Conservation (phyloP, 164 flowering plant species). For the Liquidambar formosana region DNA sequence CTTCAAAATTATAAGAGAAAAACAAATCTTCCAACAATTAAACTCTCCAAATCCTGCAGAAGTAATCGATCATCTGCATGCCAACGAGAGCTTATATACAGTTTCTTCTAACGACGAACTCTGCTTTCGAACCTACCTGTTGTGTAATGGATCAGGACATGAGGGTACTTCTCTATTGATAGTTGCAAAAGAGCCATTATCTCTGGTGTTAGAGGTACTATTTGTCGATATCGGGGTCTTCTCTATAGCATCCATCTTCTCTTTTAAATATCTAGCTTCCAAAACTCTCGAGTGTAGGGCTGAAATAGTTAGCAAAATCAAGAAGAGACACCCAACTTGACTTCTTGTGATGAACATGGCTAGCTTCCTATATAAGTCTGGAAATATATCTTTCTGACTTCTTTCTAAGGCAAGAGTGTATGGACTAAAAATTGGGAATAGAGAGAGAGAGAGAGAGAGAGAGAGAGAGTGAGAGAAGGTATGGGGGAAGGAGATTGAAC, state of each 20-base stretch:
- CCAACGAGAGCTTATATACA: too few relatives aligned
- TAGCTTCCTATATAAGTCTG: neutral
- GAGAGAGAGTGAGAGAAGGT: too few relatives aligned
- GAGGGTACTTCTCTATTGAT: conserved; percentile 39
- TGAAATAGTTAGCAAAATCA: conserved; percentile 18
- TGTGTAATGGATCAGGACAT: conserved; percentile 46
- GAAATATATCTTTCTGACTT: neutral
- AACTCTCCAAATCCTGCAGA: too few relatives aligned
- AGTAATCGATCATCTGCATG: too few relatives aligned
- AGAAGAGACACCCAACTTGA: conserved; percentile 7
- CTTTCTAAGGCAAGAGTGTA: neutral
- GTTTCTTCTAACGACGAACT: too few relatives aligned
- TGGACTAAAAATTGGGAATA: neutral
- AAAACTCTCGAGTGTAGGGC: conserved; percentile 12
- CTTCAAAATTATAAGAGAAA: too few relatives aligned
- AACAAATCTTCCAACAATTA: too few relatives aligned
- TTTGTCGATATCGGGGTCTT: conserved; percentile 1
- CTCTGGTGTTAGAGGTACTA: neutral
- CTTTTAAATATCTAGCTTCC: conserved; percentile 22
- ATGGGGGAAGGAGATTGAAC: too few relatives aligned
- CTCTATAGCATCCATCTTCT: conserved; percentile 7
- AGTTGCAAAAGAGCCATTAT: conserved; percentile 25
- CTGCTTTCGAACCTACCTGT: conserved; percentile 16
- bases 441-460: conserved; percentile 3
- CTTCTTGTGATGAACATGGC: conserved; percentile 17